A percentile compares a stretch with the other conserved stretches of the same genome.
Conservation (phyloP, 108 stramenopile species). For the Schizochytrium sp. region DNA sequence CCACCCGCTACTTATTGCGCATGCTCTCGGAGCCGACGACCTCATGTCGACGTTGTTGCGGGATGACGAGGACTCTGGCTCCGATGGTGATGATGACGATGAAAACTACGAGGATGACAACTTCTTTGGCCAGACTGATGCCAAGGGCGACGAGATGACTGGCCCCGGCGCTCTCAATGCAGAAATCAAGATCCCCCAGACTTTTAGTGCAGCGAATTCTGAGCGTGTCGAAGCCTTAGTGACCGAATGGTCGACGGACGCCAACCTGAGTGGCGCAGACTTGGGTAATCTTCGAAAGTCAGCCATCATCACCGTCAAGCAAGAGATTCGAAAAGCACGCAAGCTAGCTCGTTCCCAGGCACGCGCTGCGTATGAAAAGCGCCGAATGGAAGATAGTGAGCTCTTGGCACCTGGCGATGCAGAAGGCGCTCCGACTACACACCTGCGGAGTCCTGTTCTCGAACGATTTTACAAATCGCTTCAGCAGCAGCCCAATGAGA, state of each 20-base stretch:
- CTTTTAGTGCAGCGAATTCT: too few relatives aligned
- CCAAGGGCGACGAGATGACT: neutral
- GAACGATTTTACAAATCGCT: neutral
- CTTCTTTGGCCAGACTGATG: neutral
- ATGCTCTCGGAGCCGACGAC: neutral
- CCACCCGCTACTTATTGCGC: slow-evolving; percentile 37
- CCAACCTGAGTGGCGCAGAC: neutral
- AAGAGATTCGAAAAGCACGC: neutral
- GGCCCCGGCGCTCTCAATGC: neutral
- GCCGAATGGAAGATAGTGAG: neutral
- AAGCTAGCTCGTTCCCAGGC: neutral
- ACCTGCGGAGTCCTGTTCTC: neutral
- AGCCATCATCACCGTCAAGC: neutral
- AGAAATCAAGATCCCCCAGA: neutral
- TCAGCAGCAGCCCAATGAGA: neutral
- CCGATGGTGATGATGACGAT: neutral
- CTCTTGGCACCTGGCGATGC: too few relatives aligned
- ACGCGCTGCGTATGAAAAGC: neutral
- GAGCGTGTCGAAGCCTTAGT: too few relatives aligned
- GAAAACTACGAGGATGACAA: neutral
- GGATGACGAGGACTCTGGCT: neutral
- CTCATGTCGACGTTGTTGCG: neutral
- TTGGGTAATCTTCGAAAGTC: neutral
- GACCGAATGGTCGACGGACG: neutral
- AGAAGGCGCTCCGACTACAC: too few relatives aligned